Evolutionary conservation across 2,329 filamentous ascomycete species (phyloP), one percentile per base, ranked within the genome.

Genomic region (Stagonosporopsis rhizophila): DNA sequence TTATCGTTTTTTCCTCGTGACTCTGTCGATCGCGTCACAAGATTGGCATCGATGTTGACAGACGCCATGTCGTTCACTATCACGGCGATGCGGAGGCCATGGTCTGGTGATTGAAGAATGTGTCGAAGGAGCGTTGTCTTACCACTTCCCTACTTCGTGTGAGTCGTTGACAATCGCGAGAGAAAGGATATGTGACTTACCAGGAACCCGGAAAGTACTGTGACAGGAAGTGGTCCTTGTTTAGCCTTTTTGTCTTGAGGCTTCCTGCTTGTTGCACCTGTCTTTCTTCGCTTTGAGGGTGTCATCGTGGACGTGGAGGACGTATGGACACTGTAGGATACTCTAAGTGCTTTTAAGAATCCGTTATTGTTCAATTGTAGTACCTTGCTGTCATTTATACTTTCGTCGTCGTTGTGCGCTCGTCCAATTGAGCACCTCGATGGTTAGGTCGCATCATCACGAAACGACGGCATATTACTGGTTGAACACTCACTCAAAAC

Each of bases 81-180:
- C 14, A 91, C 85, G 0, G 87, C 89, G 54, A 91, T 89, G 1
- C 83, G 81, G 8, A 90, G 79, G 1, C 87, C 86, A 72, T 91
- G 88, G 4, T 89, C 81, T 1, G 76, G 74, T 0, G 84, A 86
- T 32, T 83, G 83, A 5, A 91, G 82, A 46, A 91, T 88, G 57
- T 90, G 85, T 57, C 89, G 84, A 0, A 91, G 80, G 0, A 91
- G 80, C 0, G 89, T 90, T 0, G 88, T 90, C 70, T 91, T 91
- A 1, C 89, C 89, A 41, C 86, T 85, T 11, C 88, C 87, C 85
- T 87, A 54, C 14, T 2, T 1, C 7, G n/a, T 28, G 44, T 62
- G n/a, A 66, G 56, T 14, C 12, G 14, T 27, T 52, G 7, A 28
- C 1, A 25, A 17, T 12, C 4, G 7, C 3, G 2, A 12, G 15